A percentile compares a stretch with the other conserved stretches of the same genome.
These are phyloP conservation scores for Tulasnella sp. DNA, from an alignment of 768 basidiomycete genomes.

Conservation along the genomic window DNA sequence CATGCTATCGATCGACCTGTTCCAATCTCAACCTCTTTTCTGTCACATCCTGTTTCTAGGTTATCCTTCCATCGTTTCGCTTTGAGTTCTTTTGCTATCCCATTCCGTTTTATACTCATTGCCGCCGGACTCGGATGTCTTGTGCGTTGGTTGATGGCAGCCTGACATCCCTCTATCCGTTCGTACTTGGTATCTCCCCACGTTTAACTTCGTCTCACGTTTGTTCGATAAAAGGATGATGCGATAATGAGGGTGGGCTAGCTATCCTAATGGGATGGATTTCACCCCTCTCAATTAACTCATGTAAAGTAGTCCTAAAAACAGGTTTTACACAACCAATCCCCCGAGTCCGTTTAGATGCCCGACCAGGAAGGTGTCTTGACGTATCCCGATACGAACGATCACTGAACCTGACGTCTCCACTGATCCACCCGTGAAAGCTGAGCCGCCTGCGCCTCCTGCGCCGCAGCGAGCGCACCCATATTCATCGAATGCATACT, in stretches of 20 bases:
- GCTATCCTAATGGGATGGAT: conserved; percentile 68
- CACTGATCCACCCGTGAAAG: conserved; percentile 54
- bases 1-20: not conserved
- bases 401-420: conserved; percentile 73
- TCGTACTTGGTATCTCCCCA: too few species aligned
- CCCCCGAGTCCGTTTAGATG: not conserved
- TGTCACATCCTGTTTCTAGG: not conserved
- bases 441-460: conserved; percentile 13
- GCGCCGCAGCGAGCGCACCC: not conserved
- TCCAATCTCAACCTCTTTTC: not conserved
- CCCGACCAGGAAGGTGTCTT: too few species aligned
- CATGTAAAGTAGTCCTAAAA: not conserved
- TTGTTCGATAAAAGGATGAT: too few species aligned
- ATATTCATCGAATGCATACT: conserved; percentile 24
- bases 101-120: too few species aligned
- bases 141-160: too few species aligned
- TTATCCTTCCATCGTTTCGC: too few species aligned
- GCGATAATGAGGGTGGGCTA: too few species aligned
- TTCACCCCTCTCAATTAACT: not conserved
- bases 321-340: not conserved
- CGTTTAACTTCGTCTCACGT: too few species aligned
- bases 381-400: too few species aligned
- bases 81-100: too few species aligned
- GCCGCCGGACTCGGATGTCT: too few species aligned
- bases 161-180: too few species aligned